Percentiles rank a stretch among this genome's conserved stretches.
Evolutionary conservation across 345 rosid species (phyloP).

Genomic region (Gossypium mustelinum): DNA sequence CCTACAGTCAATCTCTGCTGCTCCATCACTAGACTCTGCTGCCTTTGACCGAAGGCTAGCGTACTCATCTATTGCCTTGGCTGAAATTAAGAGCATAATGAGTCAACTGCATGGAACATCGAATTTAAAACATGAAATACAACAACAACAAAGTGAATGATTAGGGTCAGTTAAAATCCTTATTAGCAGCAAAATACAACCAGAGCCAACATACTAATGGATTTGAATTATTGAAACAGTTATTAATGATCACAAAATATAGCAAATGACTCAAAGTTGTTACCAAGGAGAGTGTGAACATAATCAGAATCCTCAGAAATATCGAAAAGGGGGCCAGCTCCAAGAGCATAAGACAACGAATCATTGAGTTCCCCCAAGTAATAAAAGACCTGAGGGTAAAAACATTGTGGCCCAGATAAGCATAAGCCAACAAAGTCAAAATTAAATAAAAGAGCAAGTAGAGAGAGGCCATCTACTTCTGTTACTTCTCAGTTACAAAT

Average conservation of each 20-base stretch:
- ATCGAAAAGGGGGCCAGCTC: slow-evolving; percentile 92
- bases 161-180: neutral
- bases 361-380: slow-evolving; percentile 95
- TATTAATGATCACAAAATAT: slow-evolving; percentile 1
- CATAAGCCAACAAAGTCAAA: neutral
- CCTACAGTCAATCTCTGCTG: slow-evolving; percentile 69
- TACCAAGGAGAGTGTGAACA: slow-evolving; percentile 90
- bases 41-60: slow-evolving; percentile 84
- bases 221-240: neutral
- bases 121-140: neutral
- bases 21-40: slow-evolving; percentile 59
- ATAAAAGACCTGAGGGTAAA: slow-evolving; percentile 70
- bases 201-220: neutral
- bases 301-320: slow-evolving; percentile 96
- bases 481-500: neutral
- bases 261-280: slow-evolving; percentile 14
- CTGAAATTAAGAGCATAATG: slow-evolving; percentile 39
- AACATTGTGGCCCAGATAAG: neutral
- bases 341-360: slow-evolving; percentile 95
- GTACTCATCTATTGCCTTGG: slow-evolving; percentile 98
- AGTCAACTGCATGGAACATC: neutral
- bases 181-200: neutral
- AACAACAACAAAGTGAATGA: neutral
- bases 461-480: neutral
- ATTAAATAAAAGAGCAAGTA: neutral